These are phyloP conservation scores for Ogataea paraovalis DNA, from an alignment of 805 yeast species.

Conservation along the genomic window DNA sequence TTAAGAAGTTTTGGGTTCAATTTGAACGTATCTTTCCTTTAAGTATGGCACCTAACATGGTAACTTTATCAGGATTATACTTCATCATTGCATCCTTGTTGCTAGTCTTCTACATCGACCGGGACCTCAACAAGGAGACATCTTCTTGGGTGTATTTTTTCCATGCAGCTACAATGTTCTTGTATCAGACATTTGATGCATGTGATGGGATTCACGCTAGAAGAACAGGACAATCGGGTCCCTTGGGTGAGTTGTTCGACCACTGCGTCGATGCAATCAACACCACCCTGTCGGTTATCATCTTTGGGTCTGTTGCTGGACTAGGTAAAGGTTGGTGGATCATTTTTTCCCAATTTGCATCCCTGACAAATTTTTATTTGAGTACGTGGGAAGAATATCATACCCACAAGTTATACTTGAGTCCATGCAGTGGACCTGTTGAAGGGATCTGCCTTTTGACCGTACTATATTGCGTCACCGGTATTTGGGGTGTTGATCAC, in stretches of 20 bases:
- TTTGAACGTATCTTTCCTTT: slow-evolving; percentile 74
- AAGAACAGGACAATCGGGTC: slow-evolving; percentile 91
- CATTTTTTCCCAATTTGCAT: slow-evolving; percentile 64
- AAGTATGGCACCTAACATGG: slow-evolving; percentile 90
- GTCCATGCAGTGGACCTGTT: slow-evolving; percentile 88
- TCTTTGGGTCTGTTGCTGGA: slow-evolving; percentile 73
- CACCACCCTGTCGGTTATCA: slow-evolving; percentile 72
- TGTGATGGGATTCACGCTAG: slow-evolving; percentile 96
- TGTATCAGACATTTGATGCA: slow-evolving; percentile 94
- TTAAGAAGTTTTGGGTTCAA: slow-evolving; percentile 78
- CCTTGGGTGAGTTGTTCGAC: slow-evolving; percentile 91
- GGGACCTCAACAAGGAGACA: slow-evolving; percentile 50
- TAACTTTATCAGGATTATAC: slow-evolving; percentile 73
- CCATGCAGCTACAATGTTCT: slow-evolving; percentile 77
- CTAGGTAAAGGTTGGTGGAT: slow-evolving; percentile 65
- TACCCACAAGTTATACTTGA: slow-evolving; percentile 74
- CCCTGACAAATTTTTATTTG: slow-evolving; percentile 76
- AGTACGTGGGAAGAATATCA: slow-evolving; percentile 97
- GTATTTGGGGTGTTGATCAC: slow-evolving; percentile 57
- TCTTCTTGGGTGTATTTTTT: slow-evolving; percentile 77
- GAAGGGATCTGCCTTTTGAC: slow-evolving; percentile 79
- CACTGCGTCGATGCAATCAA: slow-evolving; percentile 69
- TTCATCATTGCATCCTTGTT: slow-evolving; percentile 64
- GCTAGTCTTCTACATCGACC: slow-evolving; percentile 70
- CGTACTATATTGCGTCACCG: slow-evolving; percentile 55